These are phyloP conservation scores for thale cress (Arabidopsis thaliana) DNA, from an alignment of 345 rosid species.

Conservation along the genomic window DNA sequence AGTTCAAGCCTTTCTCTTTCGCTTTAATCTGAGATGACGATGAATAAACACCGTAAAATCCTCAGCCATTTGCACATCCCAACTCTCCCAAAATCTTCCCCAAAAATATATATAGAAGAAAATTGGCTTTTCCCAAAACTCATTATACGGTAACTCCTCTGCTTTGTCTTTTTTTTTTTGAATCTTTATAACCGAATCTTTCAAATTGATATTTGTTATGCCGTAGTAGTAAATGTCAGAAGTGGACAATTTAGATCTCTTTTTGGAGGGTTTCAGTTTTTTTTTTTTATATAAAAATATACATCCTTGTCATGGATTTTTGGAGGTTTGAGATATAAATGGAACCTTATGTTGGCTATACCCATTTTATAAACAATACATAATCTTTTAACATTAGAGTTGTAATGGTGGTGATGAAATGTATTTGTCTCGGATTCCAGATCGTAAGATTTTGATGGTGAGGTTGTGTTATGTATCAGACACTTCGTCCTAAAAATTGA, in stretches of 20 bases:
- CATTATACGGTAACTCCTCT: slow-evolving; percentile 41
- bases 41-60: slow-evolving; percentile 47
- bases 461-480: too few relatives aligned
- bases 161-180: slow-evolving; percentile 10
- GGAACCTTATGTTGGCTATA: neutral
- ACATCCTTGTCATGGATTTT: slow-evolving; percentile 33
- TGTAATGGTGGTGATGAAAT: neutral
- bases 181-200: slow-evolving; percentile 31
- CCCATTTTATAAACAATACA: neutral
- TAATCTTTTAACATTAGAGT: neutral
- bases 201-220: slow-evolving; percentile 26
- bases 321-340: slow-evolving; percentile 28
- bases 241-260: slow-evolving; percentile 34
- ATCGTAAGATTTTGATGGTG: too few relatives aligned
- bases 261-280: slow-evolving; percentile 4
- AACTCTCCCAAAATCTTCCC: slow-evolving; percentile 1
- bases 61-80: slow-evolving; percentile 34
- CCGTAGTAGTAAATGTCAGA: slow-evolving; percentile 33
- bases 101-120: slow-evolving; percentile 35
- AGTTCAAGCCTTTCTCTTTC: slow-evolving; percentile 88
- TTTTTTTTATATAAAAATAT: neutral
- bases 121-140: slow-evolving; percentile 27
- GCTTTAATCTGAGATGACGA: slow-evolving; percentile 69
- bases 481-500: too few relatives aligned
- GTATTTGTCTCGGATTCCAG: neutral